Evolutionary conservation across 257 asterid genomes (phyloP), one percentile per base, ranked within the genome.

Genomic region (Lithospermum erythrorhizon): DNA sequence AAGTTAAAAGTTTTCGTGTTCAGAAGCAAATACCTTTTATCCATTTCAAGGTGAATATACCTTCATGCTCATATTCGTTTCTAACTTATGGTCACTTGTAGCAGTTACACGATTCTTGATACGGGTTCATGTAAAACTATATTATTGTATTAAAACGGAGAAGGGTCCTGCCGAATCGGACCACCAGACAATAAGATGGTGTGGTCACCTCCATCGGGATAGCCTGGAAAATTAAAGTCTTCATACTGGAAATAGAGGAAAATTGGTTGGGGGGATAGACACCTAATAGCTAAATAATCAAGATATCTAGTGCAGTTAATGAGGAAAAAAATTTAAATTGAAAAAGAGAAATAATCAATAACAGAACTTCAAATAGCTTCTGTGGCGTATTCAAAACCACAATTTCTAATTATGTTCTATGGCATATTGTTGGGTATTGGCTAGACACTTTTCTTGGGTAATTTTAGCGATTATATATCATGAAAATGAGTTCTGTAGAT

Each of bases 1-100:
- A 84, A 84, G 94, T 86, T 72, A 89, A 73, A 53, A 70, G 71
- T 61, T 89, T 89, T 35, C 89, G 95, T 48, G 86, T 89, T 68
- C 94, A 84, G 86, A 89, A 89, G 70, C 86, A 89, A 62, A 66
- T 68, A 21, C 65, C 94, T 17, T 86, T 89, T 71, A 78, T 65
- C 65, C 55, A 68, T 72, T 88, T 88, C 62, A 88, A 85, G 96
- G 96, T 88, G 30, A 53, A 45, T 61, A 55, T 68, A 62, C 55
- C 62, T 13, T 51, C 48, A 32, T 20, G 30, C 62, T 59, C 61
- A 61, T 60, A 61, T 62, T 41, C 57, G n/a, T 45, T 13, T 22
- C 2, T 6, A 21, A 52, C 35, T 16, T 64, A 21, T 52, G 27
- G 21, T 55, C 23, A 55, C 24, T 64, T 21, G 49, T 25, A 18